These are phyloP conservation scores for Scedosporium minutisporum DNA, from an alignment of 2,329 filamentous ascomycete genomes.

Conservation along the genomic window DNA sequence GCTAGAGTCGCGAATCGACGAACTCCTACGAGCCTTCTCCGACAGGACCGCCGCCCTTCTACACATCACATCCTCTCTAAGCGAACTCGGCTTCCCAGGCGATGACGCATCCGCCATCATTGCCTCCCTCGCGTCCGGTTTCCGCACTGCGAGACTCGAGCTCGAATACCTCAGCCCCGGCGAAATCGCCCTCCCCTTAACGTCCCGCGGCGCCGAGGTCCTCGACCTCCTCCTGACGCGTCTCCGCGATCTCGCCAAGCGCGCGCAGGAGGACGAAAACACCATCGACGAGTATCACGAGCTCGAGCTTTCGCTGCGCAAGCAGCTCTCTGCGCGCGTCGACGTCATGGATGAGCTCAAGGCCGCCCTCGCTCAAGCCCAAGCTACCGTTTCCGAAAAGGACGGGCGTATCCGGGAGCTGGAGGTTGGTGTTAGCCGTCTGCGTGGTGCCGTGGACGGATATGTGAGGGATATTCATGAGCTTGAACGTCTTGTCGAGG, in stretches of 20 bases:
- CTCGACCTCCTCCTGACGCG: constrained; percentile 43
- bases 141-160: constrained; percentile 49
- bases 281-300: constrained; percentile 51
- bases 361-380: constrained; percentile 27
- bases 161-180: constrained; percentile 53
- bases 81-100: constrained; percentile 40
- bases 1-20: constrained; percentile 33
- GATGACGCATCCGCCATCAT: constrained; percentile 39
- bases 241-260: constrained; percentile 38
- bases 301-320: constrained; percentile 43
- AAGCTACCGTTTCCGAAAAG: constrained; percentile 8
- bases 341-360: constrained; percentile 38
- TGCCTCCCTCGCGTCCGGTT: constrained; percentile 33
- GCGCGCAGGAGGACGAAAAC: constrained; percentile 38
- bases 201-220: constrained; percentile 42
- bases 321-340: constrained; percentile 45
- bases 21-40: constrained; percentile 33
- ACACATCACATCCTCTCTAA: constrained; percentile 34
- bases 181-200: constrained; percentile 43
- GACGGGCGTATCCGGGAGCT: constrained; percentile 30
- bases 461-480: constrained; percentile 45
- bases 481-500: constrained; percentile 40
- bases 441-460: constrained; percentile 40
- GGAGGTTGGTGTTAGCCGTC: constrained; percentile 37
- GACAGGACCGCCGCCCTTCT: constrained; percentile 38